Evolutionary conservation across 2,329 filamentous ascomycete genomes (phyloP).

Genomic region (Chaetomium sp.): DNA sequence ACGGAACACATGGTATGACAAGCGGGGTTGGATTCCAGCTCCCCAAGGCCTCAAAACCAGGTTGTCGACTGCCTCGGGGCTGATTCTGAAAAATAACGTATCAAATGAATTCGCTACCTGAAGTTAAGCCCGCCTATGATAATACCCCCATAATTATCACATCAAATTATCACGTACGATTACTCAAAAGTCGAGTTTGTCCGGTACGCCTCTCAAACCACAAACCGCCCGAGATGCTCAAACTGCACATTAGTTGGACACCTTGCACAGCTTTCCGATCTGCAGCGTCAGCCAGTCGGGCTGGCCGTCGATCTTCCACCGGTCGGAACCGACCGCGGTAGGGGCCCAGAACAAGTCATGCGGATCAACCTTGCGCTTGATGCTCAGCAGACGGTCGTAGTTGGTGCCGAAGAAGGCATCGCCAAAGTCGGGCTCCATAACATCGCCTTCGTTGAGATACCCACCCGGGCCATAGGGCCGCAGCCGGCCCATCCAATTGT

Average conservation of each 20-base stretch:
- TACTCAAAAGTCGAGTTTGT: no score
- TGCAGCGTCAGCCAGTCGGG: slow-evolving; percentile 18
- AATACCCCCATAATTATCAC: no score
- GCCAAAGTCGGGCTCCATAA: slow-evolving; percentile 19
- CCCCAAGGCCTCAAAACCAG: no score
- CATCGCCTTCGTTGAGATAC: slow-evolving; percentile 21
- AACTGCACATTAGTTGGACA: background rate
- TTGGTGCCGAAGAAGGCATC: slow-evolving; percentile 20
- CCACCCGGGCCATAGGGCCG: slow-evolving; percentile 12
- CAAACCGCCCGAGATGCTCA: no score
- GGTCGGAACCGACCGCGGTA: slow-evolving; percentile 19
- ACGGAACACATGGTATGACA: no score
- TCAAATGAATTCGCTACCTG: no score
- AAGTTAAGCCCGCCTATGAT: no score
- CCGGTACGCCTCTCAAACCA: no score
- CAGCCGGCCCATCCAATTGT: slow-evolving; percentile 28
- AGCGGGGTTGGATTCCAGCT: no score
- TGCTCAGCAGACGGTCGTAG: slow-evolving; percentile 16
- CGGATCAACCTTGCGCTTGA: slow-evolving; percentile 21
- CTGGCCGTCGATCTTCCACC: slow-evolving; percentile 17
- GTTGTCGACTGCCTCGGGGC: no score
- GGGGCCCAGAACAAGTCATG: slow-evolving; percentile 21
- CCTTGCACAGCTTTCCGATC: slow-evolving; percentile 21
- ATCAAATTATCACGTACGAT: no score
- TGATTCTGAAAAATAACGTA: no score